Base-by-base conservation (phyloP, 805 yeast genomes). In the Hanseniaspora jakobsenii region DNA sequence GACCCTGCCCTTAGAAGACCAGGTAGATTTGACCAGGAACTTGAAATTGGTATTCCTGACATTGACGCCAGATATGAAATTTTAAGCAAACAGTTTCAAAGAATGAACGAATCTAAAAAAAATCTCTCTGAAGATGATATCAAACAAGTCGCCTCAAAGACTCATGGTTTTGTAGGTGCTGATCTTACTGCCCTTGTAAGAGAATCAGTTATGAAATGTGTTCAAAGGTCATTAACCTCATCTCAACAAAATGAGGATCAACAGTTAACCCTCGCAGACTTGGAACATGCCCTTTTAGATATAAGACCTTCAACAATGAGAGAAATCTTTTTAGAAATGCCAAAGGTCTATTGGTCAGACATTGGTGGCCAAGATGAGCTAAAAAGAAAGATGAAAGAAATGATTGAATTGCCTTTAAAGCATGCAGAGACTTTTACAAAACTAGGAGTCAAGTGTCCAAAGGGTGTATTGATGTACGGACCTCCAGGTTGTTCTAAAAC, bases 401-500 rank as follows among this genome's bases (percentile, higher is more conserved):
- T 89, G 65, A 89, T 91, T 21, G 94, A 86, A 57, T 66, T 93
- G 54, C 99, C 99, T 0, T 64, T 91, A 23, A 80, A 79, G 47
- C 89, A 91, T 2, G 70, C 82, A 0, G 86, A 76, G 1, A 70
- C 94, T 0, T 91, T 91, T 59, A 66, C 67, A 16, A 66, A 72
- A 32, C 66, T 91, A 12, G 97, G 97, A 0, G 78, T 91, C 3
- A 67, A 73, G 34, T 86, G 97, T 0, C 99, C 99, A 3, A 81
- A 84, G 52, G 99, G 99, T 29, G 81, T 91, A 1, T 62, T 91
- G 37, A 66, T 91, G 17, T 91, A 91, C 60, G 99, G 99, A 0
- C 99, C 99, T 1, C 97, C 98, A 0, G 98, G 98, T 13, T 89
- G 97, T 65, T 87, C 96, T 9, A 89, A 89, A 55, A 89, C 98